phyloP scores from a whole-genome alignment of 768 basidiomycete species.

The Dioszegia crocea region DNA sequence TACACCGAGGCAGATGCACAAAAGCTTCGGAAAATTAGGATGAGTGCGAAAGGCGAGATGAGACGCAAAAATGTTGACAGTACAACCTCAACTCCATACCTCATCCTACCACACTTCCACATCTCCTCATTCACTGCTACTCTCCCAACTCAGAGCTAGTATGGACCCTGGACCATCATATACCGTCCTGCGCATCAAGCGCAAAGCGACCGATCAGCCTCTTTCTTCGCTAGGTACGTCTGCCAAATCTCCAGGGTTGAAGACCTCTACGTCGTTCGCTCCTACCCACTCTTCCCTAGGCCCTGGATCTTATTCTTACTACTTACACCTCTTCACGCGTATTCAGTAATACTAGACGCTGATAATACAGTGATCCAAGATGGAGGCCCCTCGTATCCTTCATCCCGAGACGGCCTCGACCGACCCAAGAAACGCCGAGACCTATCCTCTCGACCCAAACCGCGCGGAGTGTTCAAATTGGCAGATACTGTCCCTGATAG shows the following conservation, averaged over 20 bases:
- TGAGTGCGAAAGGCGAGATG: no score
- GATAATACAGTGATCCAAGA: conserved; percentile 46
- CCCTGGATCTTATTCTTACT: no score
- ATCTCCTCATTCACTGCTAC: background rate
- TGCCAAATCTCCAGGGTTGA: background rate
- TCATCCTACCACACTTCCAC: background rate
- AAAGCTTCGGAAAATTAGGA: no score
- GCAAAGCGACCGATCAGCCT: conserved; percentile 49
- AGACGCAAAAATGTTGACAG: no score
- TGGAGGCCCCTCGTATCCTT: conserved; percentile 16
- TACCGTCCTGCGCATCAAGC: conserved; percentile 50
- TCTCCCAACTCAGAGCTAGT: background rate
- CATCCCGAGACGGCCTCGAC: background rate
- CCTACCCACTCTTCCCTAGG: no score
- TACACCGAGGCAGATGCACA: no score
- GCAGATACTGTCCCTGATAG: conserved; percentile 48
- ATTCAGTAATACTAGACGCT: no score
- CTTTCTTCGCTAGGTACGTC: conserved; percentile 45
- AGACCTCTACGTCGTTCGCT: no score
- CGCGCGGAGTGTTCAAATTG: conserved; percentile 46
- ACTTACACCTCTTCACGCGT: no score
- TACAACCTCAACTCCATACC: background rate
- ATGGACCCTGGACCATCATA: conserved; percentile 21
- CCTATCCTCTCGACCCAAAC: conserved; percentile 19
- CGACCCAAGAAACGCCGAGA: conserved; percentile 17